Evolutionary conservation across 305 asterid genomes (phyloP), one percentile per base, ranked within the genome.

Genomic region (Fraxinus platypoda): DNA sequence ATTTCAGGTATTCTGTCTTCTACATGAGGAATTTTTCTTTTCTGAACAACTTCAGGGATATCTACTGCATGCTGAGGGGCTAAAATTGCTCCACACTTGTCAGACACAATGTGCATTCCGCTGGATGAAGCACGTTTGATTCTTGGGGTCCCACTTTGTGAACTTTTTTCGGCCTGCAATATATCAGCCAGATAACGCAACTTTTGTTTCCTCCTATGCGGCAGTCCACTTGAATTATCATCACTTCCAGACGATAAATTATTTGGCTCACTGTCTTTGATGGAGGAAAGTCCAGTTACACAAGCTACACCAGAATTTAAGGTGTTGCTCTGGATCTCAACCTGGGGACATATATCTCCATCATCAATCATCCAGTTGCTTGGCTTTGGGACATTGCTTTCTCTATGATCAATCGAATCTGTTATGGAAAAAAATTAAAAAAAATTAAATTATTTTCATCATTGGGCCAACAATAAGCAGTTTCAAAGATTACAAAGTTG

Each of bases 131-230:
- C 43, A 66, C 81, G 81, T 83, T 66, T 81, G 19, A 78, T 75
- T 81, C 82, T 78, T 9, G 79, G 80, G 79, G 59, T 38, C 71
- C 64, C 85, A 54, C 64, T 35, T 12, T 59, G 23, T 30, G 88
- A 79, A 30, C 71, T 82, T 82, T 49, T 85, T 80, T 86, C 84
- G 30, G 75, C 86, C 74, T 64, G 86, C 87, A 91, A 77, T 80
- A 91, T 91, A 87, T 91, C 94, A 19, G 91, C 90, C 84, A 91
- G 83, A 81, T 85, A 89, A 34, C 94, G 94, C 81, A 89, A 62
- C 83, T 91, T 91, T 25, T 83, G 89, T 68, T 87, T 89, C 82
- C 90, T 82, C 80, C 66, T 84, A 41, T 74, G 76, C 3, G 88
- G 88, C 33, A 83, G 8, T 37, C 64, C 84, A 78, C 78, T 78